Base-by-base conservation (phyloP, 2,329 filamentous ascomycete species). In the Colletotrichum coccodes region DNA sequence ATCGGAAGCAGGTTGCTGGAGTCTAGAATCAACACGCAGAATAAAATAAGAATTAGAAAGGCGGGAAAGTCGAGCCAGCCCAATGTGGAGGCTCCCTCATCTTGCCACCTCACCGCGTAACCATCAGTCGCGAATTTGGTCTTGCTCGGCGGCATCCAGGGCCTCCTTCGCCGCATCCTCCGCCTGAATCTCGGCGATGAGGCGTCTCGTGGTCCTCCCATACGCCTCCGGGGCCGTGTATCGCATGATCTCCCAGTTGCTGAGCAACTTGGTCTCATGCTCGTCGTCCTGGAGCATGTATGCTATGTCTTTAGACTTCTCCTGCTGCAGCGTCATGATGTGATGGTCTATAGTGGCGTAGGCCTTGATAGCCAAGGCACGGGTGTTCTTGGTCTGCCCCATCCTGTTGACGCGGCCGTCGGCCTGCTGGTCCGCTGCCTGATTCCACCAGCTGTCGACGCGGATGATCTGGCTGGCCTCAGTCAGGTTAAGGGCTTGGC, bases 381-480 rank as follows among this genome's bases (percentile, higher is more conserved):
- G n/a, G n/a, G n/a, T 42, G 21, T 34, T 40, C 26, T 56, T 59
- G 16, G 26, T 56, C 34, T 67, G 58, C 5, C 42, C 14, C 4
- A 40, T 11, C n/a, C 40, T n/a, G 4, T 52, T 52, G 6, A 50
- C 36, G 18, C 76, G 71, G 0, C 69, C 72, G 11, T 74, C 74
- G 9, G 80, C 78, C 16, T 80, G 77, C 0, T 89, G 80, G 72
- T 94, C 90, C 0, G 83, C 76, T 0, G 84, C 81, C 1, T 77
- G 77, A 64, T 93, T 93, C 88, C 89, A 94, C 87, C 87, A 90
- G 0, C 82, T 78, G 36, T 90, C 87, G 0, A 87, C 59, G 0
- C 86, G 78, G 23, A 90, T 87, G 26, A 88, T 85, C 4, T 87
- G 83, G 54, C 87, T 89, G 1, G 83, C 84, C 3, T 70, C 76